phyloP scores from a whole-genome alignment of 306 rosid genomes.

The Corylus avellana region DNA sequence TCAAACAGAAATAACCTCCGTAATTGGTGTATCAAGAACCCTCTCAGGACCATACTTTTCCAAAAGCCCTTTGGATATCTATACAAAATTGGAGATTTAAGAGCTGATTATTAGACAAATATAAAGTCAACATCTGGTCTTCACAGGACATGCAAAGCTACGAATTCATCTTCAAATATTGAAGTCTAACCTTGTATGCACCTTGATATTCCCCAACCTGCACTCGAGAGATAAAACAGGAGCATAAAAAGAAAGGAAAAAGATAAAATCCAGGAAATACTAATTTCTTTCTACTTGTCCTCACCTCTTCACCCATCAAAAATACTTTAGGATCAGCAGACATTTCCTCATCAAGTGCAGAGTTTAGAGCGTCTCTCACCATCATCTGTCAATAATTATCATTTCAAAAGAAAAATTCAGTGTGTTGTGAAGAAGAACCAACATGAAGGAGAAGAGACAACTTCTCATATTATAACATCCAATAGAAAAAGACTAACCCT shows the following conservation, averaged over 20 bases:
- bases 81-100: not conserved
- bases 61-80: constrained; percentile 90
- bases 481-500: not conserved
- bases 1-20: constrained; percentile 65
- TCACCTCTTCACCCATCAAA: constrained; percentile 98
- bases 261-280: not conserved
- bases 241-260: constrained; percentile 24
- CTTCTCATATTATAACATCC: not conserved
- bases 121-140: constrained; percentile 5
- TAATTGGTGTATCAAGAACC: constrained; percentile 97
- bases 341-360: constrained; percentile 99
- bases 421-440: not conserved
- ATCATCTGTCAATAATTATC: constrained; percentile 52
- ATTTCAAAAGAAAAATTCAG: constrained; percentile 16
- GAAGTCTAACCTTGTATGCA: constrained; percentile 84
- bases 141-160: not conserved
- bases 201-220: constrained; percentile 99
- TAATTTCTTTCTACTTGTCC: constrained; percentile 7
- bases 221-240: constrained; percentile 25
- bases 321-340: constrained; percentile 95
- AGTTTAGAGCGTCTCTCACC: constrained; percentile 87
- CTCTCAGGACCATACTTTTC: constrained; percentile 99
- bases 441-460: not conserved
- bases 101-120: not conserved
- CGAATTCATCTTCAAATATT: not conserved